These are phyloP conservation scores for Tephrocybe sp. DNA, from an alignment of 768 basidiomycete genomes.

Conservation along the genomic window DNA sequence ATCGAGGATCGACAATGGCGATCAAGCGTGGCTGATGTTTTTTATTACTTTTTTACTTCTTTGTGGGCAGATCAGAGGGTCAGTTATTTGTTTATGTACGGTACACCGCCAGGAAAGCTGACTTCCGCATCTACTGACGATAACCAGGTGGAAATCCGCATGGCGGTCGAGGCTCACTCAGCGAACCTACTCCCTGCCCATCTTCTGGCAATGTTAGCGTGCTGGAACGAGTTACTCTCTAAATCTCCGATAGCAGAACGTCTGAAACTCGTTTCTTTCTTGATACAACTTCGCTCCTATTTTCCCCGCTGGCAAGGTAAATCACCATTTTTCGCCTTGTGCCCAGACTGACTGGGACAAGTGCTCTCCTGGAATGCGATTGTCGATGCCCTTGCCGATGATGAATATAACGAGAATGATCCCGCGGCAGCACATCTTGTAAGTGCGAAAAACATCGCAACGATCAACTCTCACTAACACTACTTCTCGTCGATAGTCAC, in stretches of 20 bases:
- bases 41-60: slow-evolving; percentile 56
- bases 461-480: not conserved
- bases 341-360: slow-evolving; percentile 22
- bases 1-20: slow-evolving; percentile 70
- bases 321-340: slow-evolving; percentile 2
- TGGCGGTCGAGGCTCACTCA: slow-evolving; percentile 54
- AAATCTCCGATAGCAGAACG: slow-evolving; percentile 58
- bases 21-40: slow-evolving; percentile 55
- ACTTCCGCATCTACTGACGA: not conserved
- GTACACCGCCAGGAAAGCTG: too few species aligned
- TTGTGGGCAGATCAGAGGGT: slow-evolving; percentile 67
- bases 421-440: slow-evolving; percentile 41
- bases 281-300: slow-evolving; percentile 65
- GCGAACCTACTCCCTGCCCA: slow-evolving; percentile 65
- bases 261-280: slow-evolving; percentile 55
- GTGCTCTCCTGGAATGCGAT: slow-evolving; percentile 67
- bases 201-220: slow-evolving; percentile 59
- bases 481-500: slow-evolving; percentile 30
- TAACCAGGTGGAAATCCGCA: slow-evolving; percentile 64
- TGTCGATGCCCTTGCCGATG: slow-evolving; percentile 55
- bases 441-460: slow-evolving; percentile 14
- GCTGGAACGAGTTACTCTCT: slow-evolving; percentile 62
- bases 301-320: slow-evolving; percentile 68
- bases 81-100: slow-evolving; percentile 11
- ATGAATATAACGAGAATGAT: slow-evolving; percentile 42